Evolutionary conservation across 2,329 filamentous ascomycete genomes (phyloP), one percentile per base, ranked within the genome.

Genomic region (Xylariaceae sp.): DNA sequence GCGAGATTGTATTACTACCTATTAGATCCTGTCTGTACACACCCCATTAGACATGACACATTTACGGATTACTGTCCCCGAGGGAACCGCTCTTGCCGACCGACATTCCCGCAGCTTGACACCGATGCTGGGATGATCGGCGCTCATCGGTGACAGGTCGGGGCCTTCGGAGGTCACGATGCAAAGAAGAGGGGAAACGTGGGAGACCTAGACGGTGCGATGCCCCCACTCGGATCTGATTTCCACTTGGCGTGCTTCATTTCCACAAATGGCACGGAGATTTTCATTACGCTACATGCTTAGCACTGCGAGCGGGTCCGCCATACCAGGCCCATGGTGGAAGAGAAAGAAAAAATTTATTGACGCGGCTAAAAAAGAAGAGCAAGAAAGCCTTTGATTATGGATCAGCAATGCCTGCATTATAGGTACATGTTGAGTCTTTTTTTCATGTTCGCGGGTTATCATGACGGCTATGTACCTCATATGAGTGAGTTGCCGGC

Each of bases 211-310:
- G 34, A 50, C 57, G 48, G 47, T 47, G n/a, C 52, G 34, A n/a
- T 13, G 23, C 37, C 55, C 53, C 58, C 61, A 60, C 58, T 30
- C 49, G 45, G 30, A 53, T 56, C 49, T 53, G 52, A 44, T 51
- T 53, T 45, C 48, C 18, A 48, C 23, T 45, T 55, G 49, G 55
- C 58, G 61, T 58, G 61, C 58, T 60, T 44, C 52, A 51, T 53
- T 30, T 58, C 51, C 17, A 56, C 45, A 35, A 47, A 62, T 62
- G 58, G 53, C 58, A 53, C 55, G 49, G 60, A 51, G 13, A n/a
- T 49, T 49, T 51, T 50, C 17, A 13, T 50, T 50, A n/a, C 15
- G n/a, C 18, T 34, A 6, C 23, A 30, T 8, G 23, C 23, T 50
- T 50, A 51, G 13, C 23, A 35, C 23, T 30, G 23, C 23, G 47